Percentiles rank a stretch among this genome's conserved stretches.
Evolutionary conservation across 1,284 basidiomycete genomes (phyloP).

Genomic region (Clitocybe nebularis): DNA sequence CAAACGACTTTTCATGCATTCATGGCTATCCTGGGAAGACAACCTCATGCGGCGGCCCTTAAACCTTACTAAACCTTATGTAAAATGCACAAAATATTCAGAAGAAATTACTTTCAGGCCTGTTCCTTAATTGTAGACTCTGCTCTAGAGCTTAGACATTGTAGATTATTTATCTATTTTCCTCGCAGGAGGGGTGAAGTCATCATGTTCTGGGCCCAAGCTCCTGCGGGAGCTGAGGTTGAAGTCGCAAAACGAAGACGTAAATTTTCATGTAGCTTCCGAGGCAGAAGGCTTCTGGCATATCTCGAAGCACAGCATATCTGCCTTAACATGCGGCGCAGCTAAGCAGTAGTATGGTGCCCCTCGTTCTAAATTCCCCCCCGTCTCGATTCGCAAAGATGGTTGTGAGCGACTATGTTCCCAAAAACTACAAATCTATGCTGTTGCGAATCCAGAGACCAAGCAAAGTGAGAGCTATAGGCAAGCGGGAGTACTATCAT

Average conservation of each 20-base stretch:
- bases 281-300: background rate
- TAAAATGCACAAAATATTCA: background rate
- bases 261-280: background rate
- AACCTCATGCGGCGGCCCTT: background rate
- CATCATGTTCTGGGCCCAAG: background rate
- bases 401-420: conserved; percentile 8
- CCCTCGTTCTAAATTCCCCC: no score
- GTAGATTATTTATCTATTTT: background rate
- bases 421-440: conserved; percentile 9
- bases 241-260: background rate
- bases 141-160: background rate
- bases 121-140: background rate
- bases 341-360: no score
- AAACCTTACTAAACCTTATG: background rate
- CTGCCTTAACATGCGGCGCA: no score
- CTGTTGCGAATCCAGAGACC: conserved; percentile 22
- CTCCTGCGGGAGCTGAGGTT: background rate
- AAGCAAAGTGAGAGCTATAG: conserved; percentile 10
- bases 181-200: background rate
- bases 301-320: background rate
- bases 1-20: background rate
- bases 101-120: background rate
- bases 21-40: background rate
- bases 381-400: background rate
- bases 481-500: conserved; percentile 9